Base-by-base conservation (phyloP, 2,329 filamentous ascomycete genomes). In the Pseudophaeomoniella oleicola region DNA sequence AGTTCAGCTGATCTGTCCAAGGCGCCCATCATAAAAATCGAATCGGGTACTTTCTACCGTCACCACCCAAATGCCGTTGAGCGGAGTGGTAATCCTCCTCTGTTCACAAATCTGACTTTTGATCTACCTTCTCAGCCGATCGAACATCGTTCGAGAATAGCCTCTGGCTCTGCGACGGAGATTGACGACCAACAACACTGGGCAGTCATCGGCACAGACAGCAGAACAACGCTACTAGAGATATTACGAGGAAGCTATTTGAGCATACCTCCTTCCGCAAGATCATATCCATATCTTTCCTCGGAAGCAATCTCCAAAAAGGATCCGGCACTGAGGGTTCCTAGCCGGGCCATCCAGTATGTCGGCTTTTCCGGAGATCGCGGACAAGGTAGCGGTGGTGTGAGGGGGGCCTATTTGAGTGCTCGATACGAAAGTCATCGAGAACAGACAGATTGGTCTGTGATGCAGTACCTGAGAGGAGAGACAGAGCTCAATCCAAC, bases 401-500 rank as follows among this genome's bases (percentile, higher is more conserved):
- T 58, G 4, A 55, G 74, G n/a, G 81, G 81, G 14, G 78, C 85
- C 3, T 94, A 94, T 53, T 62, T 96, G 13, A 86, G 83, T 40
- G 86, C 86, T 12, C 71, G 90, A 29, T 98, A 96, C 55, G 90
- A 98, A 64, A 87, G 81, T 40, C 67, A 80, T 27, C 71, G 84
- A 19, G 88, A 94, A 58, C 78, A 76, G 37, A 92, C 82, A 1
- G 90, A 96, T 56, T 93, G 88, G 58, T 83, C 81, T 0, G 68
- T 96, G 2, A 60, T 70, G 36, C 78, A 93, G 57, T 96, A 85
- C 52, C 59, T 98, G 13, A 69, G 75, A 11, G 86, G 86, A 1
- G 79, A 90, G 50, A 92, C 80, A 2, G 74, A 87, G 42, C 64
- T 94, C 41, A 94, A 96, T 50, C 75, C 83, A 1, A 60, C 75